phyloP scores from a whole-genome alignment of 805 yeast genomes.

The Ogataea trehalophila region DNA sequence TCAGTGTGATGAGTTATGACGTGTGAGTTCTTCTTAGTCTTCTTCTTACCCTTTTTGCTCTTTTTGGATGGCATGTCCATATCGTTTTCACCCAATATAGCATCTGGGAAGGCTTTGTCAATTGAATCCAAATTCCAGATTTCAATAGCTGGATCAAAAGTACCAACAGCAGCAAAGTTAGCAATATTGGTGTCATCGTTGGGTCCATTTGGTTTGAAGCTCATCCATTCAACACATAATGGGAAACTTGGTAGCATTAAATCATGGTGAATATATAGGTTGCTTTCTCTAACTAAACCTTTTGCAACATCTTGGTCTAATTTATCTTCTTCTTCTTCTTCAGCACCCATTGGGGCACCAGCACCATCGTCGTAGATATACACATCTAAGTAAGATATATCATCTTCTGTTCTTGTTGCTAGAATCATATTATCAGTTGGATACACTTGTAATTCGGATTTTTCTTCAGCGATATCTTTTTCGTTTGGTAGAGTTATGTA shows the following conservation, averaged over 20 bases:
- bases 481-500: constrained; percentile 60
- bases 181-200: constrained; percentile 51
- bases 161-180: constrained; percentile 93
- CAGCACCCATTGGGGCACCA: constrained; percentile 66
- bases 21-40: constrained; percentile 44
- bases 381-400: constrained; percentile 84
- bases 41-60: constrained; percentile 48
- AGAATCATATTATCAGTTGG: constrained; percentile 87
- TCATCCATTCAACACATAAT: constrained; percentile 92
- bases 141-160: constrained; percentile 96
- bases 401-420: constrained; percentile 95
- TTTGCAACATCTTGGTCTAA: constrained; percentile 69
- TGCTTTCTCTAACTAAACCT: constrained; percentile 67
- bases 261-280: constrained; percentile 92
- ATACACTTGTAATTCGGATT: constrained; percentile 76
- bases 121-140: constrained; percentile 92
- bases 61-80: constrained; percentile 36
- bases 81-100: constrained; percentile 78
- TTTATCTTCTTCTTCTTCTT: constrained; percentile 62
- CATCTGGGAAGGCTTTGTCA: constrained; percentile 92
- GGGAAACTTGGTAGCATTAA: constrained; percentile 97
- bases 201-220: constrained; percentile 55
- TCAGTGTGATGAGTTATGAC: constrained; percentile 81
- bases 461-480: constrained; percentile 67
- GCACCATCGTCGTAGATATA: constrained; percentile 94